phyloP scores from a whole-genome alignment of 352 stramenopile species.

The Phytophthora kernoviae region DNA sequence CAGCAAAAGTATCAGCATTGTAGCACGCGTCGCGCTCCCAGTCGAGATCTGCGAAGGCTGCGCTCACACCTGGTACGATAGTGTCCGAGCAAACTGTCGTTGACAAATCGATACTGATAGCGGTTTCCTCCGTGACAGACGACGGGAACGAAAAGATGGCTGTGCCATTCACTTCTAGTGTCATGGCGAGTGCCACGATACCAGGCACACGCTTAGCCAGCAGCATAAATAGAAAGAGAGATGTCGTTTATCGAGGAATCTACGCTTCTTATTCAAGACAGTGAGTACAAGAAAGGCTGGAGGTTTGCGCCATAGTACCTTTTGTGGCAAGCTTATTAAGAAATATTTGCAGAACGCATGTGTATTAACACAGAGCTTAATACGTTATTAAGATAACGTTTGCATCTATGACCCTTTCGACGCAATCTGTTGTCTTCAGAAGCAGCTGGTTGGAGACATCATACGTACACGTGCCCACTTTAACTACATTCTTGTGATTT shows the following conservation, averaged over 20 bases:
- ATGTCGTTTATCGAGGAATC: too few species aligned
- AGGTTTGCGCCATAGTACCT: too few species aligned
- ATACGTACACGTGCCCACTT: too few species aligned
- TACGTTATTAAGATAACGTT: too few species aligned
- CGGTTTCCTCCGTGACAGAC: background rate
- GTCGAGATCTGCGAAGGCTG: constrained; percentile 22
- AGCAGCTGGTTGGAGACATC: too few species aligned
- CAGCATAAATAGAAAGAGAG: background rate
- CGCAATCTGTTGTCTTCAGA: too few species aligned
- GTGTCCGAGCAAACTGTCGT: constrained; percentile 10
- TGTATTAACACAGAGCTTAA: too few species aligned
- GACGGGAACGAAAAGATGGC: constrained; percentile 20
- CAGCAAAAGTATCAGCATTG: constrained; percentile 35
- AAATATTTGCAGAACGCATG: too few species aligned
- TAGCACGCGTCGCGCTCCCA: constrained; percentile 30
- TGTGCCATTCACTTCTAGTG: background rate
- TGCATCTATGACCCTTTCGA: too few species aligned
- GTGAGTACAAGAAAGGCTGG: too few species aligned
- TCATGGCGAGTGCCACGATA: background rate
- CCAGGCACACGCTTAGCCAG: constrained; percentile 4
- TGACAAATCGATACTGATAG: background rate
- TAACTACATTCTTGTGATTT: background rate
- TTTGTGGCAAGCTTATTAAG: too few species aligned
- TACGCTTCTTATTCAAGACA: too few species aligned
- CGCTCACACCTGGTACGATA: constrained; percentile 10